phyloP scores from a whole-genome alignment of 306 rosid genomes.

The Dalbergia cultrata region DNA sequence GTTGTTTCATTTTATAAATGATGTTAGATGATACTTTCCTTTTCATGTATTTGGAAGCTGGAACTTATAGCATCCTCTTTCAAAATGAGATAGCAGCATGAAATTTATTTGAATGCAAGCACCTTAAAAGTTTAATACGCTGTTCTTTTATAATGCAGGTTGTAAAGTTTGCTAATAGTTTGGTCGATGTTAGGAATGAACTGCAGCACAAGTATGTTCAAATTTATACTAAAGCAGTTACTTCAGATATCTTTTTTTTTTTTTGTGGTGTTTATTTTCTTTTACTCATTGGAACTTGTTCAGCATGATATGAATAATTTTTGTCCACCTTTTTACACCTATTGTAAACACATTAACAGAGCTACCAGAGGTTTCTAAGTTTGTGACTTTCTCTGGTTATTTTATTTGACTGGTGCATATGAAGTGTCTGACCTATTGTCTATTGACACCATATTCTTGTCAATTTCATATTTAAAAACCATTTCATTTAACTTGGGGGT shows the following conservation, averaged over 20 bases:
- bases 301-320: neutral
- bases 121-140: slow-evolving; percentile 18
- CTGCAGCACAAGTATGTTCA: slow-evolving; percentile 83
- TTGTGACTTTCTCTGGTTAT: slow-evolving; percentile 9
- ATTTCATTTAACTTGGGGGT: neutral
- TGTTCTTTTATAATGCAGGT: slow-evolving; percentile 65
- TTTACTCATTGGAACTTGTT: slow-evolving; percentile 10
- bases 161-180: slow-evolving; percentile 80
- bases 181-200: slow-evolving; percentile 78
- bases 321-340: slow-evolving; percentile 2
- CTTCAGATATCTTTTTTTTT: slow-evolving; percentile 9
- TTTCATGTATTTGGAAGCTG: slow-evolving; percentile 14
- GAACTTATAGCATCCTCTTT: neutral
- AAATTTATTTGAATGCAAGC: slow-evolving; percentile 13
- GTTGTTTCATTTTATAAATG: slow-evolving; percentile 1
- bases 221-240: slow-evolving; percentile 39
- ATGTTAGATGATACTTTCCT: slow-evolving; percentile 23
- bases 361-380: neutral
- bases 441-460: slow-evolving; percentile 1
- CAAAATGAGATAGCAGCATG: slow-evolving; percentile 28
- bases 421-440: slow-evolving; percentile 1
- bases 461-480: neutral
- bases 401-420: neutral
- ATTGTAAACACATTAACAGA: neutral
- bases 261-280: neutral